Percentiles rank a stretch among this genome's conserved stretches.
Conservation (phyloP, 2,329 filamentous ascomycete genomes). For the Fusarium decemcellulare region DNA sequence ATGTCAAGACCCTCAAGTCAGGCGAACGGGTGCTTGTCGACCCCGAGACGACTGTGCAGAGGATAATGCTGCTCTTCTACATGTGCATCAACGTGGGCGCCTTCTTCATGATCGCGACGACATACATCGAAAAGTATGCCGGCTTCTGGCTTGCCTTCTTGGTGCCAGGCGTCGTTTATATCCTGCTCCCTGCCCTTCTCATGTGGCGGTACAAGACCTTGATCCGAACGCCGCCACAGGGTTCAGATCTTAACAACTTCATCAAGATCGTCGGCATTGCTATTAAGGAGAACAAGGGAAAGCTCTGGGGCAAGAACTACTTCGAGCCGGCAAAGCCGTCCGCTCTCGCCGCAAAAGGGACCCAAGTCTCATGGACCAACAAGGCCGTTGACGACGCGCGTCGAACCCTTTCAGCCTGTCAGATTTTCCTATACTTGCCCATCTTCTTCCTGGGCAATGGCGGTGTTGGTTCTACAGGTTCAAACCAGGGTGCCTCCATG, state of each 20-base stretch:
- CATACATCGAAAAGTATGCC: not conserved
- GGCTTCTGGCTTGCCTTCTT: conserved; percentile 57
- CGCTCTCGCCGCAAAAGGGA: not conserved
- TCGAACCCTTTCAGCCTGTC: not conserved
- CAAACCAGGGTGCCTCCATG: conserved; percentile 56
- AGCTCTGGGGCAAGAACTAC: conserved; percentile 65
- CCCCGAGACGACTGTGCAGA: not conserved
- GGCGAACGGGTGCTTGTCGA: conserved; percentile 59
- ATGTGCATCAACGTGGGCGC: not conserved
- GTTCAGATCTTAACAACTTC: conserved; percentile 75
- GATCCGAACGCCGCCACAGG: conserved; percentile 69
- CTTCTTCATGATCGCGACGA: not conserved
- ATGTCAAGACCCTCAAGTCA: conserved; percentile 53
- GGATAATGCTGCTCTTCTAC: conserved; percentile 6
- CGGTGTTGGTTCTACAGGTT: conserved; percentile 14
- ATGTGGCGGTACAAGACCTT: conserved; percentile 71
- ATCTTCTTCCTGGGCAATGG: not conserved
- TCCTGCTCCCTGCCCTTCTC: conserved; percentile 71
- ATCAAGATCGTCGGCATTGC: conserved; percentile 47
- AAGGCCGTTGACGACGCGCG: not conserved
- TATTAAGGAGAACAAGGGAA: conserved; percentile 46
- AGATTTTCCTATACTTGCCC: not conserved
- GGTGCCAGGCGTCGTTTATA: conserved; percentile 59
- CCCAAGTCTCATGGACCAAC: not conserved
- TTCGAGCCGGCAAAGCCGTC: not conserved